Conservation (phyloP, 1,284 basidiomycete species). For the Sanghuangporus baumii region DNA sequence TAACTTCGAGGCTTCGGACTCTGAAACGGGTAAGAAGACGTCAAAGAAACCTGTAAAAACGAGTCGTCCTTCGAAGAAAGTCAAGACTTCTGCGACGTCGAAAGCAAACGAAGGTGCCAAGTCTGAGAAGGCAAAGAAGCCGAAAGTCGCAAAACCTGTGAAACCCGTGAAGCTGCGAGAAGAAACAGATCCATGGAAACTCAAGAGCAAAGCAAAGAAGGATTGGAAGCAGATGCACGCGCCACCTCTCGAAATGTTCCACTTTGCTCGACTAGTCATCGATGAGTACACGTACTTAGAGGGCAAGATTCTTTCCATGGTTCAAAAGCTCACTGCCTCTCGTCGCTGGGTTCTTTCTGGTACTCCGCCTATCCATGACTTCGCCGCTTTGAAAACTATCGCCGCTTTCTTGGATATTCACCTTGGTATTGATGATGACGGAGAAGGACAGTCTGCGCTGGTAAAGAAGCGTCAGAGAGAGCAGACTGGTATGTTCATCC, state of each 20-base stretch:
- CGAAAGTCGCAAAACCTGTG: slow-evolving; percentile 46
- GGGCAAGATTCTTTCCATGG: slow-evolving; percentile 72
- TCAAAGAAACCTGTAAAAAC: slow-evolving; percentile 22
- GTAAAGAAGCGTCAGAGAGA: slow-evolving; percentile 79
- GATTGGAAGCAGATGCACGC: slow-evolving; percentile 79
- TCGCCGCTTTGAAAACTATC: slow-evolving; percentile 87
- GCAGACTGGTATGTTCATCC: slow-evolving; percentile 57
- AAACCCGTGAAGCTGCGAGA: slow-evolving; percentile 62
- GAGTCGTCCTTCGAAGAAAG: slow-evolving; percentile 40
- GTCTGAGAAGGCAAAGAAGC: slow-evolving; percentile 30
- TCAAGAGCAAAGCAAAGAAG: slow-evolving; percentile 50
- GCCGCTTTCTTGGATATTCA: slow-evolving; percentile 83
- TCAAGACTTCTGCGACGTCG: slow-evolving; percentile 18
- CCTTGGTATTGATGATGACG: slow-evolving; percentile 85
- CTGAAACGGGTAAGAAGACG: slow-evolving; percentile 24
- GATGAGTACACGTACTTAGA: slow-evolving; percentile 95
- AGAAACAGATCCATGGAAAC: slow-evolving; percentile 77
- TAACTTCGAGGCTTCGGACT: slow-evolving; percentile 24
- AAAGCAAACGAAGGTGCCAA: slow-evolving; percentile 22
- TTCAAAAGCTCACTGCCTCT: slow-evolving; percentile 74
- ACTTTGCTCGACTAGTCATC: slow-evolving; percentile 83
- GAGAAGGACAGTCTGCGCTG: slow-evolving; percentile 69
- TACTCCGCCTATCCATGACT: slow-evolving; percentile 90
- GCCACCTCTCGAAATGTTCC: slow-evolving; percentile 88
- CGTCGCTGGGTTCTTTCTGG: slow-evolving; percentile 95